Evolutionary conservation across 805 yeast genomes (phyloP).

Genomic region (Metschnikowia santaceciliae): DNA sequence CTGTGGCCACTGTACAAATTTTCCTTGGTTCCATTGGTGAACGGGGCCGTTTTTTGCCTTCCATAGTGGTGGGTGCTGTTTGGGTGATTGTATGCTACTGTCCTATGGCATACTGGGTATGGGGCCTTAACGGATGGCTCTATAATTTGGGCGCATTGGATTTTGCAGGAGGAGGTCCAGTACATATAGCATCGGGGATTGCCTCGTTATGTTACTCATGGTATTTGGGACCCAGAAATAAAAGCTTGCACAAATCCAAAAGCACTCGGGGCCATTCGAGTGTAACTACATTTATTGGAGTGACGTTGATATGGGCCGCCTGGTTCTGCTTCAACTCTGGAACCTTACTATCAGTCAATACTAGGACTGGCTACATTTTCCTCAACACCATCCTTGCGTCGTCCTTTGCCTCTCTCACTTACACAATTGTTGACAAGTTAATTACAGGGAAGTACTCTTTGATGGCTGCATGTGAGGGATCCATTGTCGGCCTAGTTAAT

Average conservation of each 20-base stretch:
- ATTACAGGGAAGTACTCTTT: conserved; percentile 39
- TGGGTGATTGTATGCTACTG: conserved; percentile 45
- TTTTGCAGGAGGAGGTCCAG: conserved; percentile 51
- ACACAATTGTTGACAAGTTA: conserved; percentile 40
- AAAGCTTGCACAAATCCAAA: conserved; percentile 22
- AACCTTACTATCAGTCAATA: conserved; percentile 36
- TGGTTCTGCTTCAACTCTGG: conserved; percentile 50
- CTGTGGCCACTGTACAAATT: conserved; percentile 48
- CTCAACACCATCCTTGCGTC: conserved; percentile 52
- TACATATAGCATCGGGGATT: conserved; percentile 43
- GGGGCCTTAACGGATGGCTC: conserved; percentile 45
- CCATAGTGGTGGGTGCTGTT: conserved; percentile 36
- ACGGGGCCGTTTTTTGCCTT: conserved; percentile 40
- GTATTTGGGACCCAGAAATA: conserved; percentile 39
- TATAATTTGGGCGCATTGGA: conserved; percentile 42
- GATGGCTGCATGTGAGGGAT: conserved; percentile 44
- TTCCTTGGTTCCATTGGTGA: conserved; percentile 43
- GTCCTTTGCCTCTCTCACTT: conserved; percentile 42
- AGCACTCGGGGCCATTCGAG: conserved; percentile 32
- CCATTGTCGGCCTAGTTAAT: conserved; percentile 43
- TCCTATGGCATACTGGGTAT: conserved; percentile 45
- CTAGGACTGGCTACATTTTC: conserved; percentile 44
- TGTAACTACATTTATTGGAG: conserved; percentile 40
- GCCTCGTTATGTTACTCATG: conserved; percentile 42
- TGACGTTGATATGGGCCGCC: conserved; percentile 45